phyloP scores from a whole-genome alignment of 805 yeast genomes.

The Saccharomycopsis javanensis region DNA sequence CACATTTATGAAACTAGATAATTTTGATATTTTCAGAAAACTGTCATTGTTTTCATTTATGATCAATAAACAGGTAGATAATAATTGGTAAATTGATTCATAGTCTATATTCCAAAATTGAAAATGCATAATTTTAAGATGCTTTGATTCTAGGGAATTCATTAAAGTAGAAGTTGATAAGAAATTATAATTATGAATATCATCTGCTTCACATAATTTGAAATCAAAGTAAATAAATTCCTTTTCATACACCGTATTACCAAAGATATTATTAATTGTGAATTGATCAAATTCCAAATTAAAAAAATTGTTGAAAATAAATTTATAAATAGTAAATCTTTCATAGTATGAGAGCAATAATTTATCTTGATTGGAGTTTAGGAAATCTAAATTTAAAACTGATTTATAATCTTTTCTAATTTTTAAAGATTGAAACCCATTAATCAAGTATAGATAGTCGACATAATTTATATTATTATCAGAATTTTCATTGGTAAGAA shows the following conservation, averaged over 20 bases:
- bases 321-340: constrained; percentile 8
- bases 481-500: neutral
- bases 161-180: neutral
- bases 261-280: constrained; percentile 6
- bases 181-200: neutral
- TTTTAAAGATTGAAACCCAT: neutral
- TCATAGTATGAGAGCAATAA: constrained; percentile 14
- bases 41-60: neutral
- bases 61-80: constrained; percentile 1
- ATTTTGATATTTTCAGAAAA: neutral
- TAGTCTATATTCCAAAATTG: constrained; percentile 11
- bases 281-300: constrained; percentile 2
- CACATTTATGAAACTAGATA: neutral
- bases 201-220: neutral
- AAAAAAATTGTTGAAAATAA: constrained; percentile 9
- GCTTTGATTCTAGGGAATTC: neutral
- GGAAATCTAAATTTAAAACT: neutral
- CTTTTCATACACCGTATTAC: constrained; percentile 16
- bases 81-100: constrained; percentile 3
- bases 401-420: neutral
- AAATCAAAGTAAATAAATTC: constrained; percentile 16
- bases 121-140: neutral
- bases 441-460: constrained; percentile 10
- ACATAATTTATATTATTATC: constrained; percentile 4
- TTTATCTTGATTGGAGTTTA: constrained; percentile 2